Percentiles rank a stretch among this genome's conserved stretches.
These are phyloP conservation scores for Emergomyces pasteurianus DNA, from an alignment of 2,329 filamentous ascomycete species.

Conservation along the genomic window DNA sequence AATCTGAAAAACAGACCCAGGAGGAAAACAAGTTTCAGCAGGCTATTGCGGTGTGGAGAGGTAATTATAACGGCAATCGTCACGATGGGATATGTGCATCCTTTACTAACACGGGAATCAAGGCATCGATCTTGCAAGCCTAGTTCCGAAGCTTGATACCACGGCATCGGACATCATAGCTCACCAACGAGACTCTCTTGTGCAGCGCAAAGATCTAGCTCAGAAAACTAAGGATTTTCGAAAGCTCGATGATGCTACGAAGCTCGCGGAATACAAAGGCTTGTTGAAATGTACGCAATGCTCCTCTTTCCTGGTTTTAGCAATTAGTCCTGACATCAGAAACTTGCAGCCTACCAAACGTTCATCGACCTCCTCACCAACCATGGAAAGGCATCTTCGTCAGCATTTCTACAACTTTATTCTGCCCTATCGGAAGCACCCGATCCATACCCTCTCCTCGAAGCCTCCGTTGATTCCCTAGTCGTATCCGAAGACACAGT, in stretches of 20 bases:
- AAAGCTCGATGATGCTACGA: conserved; percentile 79
- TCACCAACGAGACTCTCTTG: conserved; percentile 87
- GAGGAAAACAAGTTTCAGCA: conserved; percentile 89
- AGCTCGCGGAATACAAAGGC: conserved; percentile 77
- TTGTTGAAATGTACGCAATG: conserved; percentile 62
- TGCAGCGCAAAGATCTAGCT: conserved; percentile 93
- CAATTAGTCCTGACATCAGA: background rate
- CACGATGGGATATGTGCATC: background rate
- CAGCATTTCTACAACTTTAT: conserved; percentile 85
- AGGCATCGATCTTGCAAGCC: conserved; percentile 78
- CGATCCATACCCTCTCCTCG: conserved; percentile 89
- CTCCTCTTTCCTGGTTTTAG: background rate
- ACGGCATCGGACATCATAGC: conserved; percentile 91
- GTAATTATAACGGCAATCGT: conserved; percentile 38
- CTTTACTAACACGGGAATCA: conserved; percentile 7
- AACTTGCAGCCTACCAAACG: conserved; percentile 67
- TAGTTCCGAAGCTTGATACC: conserved; percentile 76
- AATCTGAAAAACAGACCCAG: conserved; percentile 31
- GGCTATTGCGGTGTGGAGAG: conserved; percentile 91
- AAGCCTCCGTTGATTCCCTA: conserved; percentile 90
- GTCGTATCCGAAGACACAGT: conserved; percentile 85
- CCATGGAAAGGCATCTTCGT: conserved; percentile 88
- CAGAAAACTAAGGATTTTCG: conserved; percentile 98
- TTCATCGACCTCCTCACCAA: conserved; percentile 96
- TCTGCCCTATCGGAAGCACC: conserved; percentile 89